Evolutionary conservation across 768 basidiomycete species (phyloP), one percentile per base, ranked within the genome.

Genomic region (Mycena sanguinolenta): DNA sequence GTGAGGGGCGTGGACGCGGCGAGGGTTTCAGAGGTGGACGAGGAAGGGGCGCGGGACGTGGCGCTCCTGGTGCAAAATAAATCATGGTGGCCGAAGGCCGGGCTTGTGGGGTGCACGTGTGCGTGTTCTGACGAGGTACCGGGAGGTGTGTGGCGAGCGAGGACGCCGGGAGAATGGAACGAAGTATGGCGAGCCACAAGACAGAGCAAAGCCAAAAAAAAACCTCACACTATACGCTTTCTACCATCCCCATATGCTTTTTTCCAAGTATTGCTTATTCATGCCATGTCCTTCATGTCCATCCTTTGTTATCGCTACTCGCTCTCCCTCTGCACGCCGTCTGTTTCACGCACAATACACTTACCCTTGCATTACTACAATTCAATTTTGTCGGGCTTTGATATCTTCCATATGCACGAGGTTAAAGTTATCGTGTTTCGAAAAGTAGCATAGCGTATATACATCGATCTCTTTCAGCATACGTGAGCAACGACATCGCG

Each of bases 1-100:
- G 44, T n/a, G 44, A n/a, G 44, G 84, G 32, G 39, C 79, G 79
- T 58, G 77, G 79, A 30, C 72, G 82, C 25, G 80, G 80, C 32
- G 77, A 67, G 36, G 61, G 65, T 10, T 72, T 72, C 69, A 28
- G 77, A 58, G 77, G 78, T 28, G 74, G 73, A 70, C 72, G 73
- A 12, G 74, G 73, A 23, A 70, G 74, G 57, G 78, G 75, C 13
- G 72, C 76, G 0, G 75, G 72, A 27, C 70, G 74, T 57, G 73
- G 74, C 39, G 44, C 71, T 54, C 32, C 32, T 5, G 10, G 32
- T 34, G 32, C 32, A 23, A n/a, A n/a, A 46, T 46, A n/a, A 46
- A 30, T 28, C 16, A 14, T 5, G 10, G 32, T 34, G 27, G 34
- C 2, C 54, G 38, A 44, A 36, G 58, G 44, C 25, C 44, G 49